phyloP scores from a whole-genome alignment of 1,139 yeast genomes.

The Magnusiomyces fungicola region DNA sequence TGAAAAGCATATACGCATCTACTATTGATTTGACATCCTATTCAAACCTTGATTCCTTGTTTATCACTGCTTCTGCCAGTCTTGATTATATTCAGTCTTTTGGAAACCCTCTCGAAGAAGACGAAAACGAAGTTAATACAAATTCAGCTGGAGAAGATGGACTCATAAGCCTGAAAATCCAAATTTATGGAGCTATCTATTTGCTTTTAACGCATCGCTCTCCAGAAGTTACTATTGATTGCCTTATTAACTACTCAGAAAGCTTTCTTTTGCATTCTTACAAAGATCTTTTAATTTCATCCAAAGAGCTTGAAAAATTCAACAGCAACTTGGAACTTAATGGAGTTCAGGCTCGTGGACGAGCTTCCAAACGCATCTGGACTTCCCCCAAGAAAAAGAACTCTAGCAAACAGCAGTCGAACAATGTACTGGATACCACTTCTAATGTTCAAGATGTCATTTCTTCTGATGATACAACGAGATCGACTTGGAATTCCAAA shows the following conservation, averaged over 20 bases:
- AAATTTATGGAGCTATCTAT: slow-evolving; percentile 1
- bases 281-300: background rate
- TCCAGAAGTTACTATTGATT: background rate
- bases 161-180: background rate
- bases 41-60: too few relatives aligned
- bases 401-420: background rate
- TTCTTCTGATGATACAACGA: background rate
- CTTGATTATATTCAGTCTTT: too few relatives aligned
- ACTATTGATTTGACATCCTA: too few relatives aligned
- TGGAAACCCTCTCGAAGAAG: too few relatives aligned
- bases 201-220: background rate
- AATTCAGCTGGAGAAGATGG: too few relatives aligned
- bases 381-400: background rate
- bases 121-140: too few relatives aligned
- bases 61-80: too few relatives aligned
- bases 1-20: too few relatives aligned
- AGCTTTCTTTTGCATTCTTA: background rate
- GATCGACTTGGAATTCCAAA: background rate
- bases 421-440: background rate
- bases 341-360: background rate
- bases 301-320: background rate
- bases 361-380: background rate
- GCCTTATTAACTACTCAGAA: background rate
- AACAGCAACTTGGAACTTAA: background rate
- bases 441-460: background rate